phyloP scores from a whole-genome alignment of 306 rosid species.

The Bauhinia variegata region DNA sequence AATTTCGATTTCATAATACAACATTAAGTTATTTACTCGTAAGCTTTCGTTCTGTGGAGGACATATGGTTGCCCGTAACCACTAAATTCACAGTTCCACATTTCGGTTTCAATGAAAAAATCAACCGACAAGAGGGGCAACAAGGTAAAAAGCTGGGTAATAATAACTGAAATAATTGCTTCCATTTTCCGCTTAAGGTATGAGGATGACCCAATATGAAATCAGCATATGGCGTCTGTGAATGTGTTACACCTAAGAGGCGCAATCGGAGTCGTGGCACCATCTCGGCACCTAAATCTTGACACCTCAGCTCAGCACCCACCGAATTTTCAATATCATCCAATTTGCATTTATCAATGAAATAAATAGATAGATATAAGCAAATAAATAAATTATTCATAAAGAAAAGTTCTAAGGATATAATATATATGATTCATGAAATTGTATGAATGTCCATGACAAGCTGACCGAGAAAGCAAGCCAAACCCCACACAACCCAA shows the following conservation, averaged over 20 bases:
- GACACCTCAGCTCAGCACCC: background rate
- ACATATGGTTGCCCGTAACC: too few species aligned
- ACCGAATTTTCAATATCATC: background rate
- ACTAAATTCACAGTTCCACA: too few species aligned
- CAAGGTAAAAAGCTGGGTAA: background rate
- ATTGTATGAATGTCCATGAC: too few species aligned
- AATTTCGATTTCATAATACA: too few species aligned
- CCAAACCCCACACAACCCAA: background rate
- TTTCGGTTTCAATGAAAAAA: too few species aligned
- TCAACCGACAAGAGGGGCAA: background rate
- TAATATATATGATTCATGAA: background rate
- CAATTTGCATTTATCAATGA: background rate
- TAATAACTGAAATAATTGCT: background rate
- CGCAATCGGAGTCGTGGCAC: background rate
- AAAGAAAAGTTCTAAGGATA: background rate
- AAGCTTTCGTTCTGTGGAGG: too few species aligned
- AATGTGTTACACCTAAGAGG: constrained; percentile 16
- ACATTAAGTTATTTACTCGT: too few species aligned
- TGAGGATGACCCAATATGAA: background rate
- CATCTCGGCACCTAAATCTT: background rate
- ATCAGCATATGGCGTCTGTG: background rate
- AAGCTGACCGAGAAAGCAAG: too few species aligned
- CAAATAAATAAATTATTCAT: too few species aligned
- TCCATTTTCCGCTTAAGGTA: background rate
- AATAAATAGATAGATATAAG: too few species aligned